Evolutionary conservation across 805 yeast species (phyloP).

Genomic region (Debaryomyces maramus): DNA sequence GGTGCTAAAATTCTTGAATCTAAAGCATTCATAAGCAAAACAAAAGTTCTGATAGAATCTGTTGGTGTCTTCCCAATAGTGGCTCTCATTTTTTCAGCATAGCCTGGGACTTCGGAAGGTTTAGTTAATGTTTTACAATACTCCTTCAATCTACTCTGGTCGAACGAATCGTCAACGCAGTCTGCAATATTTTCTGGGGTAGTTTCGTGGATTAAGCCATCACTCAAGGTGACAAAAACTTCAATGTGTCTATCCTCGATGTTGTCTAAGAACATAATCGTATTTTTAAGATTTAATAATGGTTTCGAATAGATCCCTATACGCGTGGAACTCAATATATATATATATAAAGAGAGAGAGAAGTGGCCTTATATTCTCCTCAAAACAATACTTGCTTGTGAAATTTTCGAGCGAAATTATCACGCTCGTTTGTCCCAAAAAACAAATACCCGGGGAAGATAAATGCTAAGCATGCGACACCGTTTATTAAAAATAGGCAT

Average conservation of each 20-base stretch:
- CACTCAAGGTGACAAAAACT: conserved; percentile 29
- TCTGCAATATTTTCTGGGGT: conserved; percentile 27
- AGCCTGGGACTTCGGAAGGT: conserved; percentile 32
- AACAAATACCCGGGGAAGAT: too few species aligned
- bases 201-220: conserved; percentile 35
- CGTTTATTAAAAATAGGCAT: too few species aligned
- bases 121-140: conserved; percentile 24
- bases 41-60: conserved; percentile 21
- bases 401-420: too few species aligned
- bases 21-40: conserved; percentile 24
- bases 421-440: too few species aligned
- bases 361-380: too few species aligned
- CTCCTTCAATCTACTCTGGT: conserved; percentile 27
- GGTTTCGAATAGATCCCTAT: too few species aligned
- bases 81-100: conserved; percentile 16
- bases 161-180: conserved; percentile 24
- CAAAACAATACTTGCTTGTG: too few species aligned
- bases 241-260: conserved; percentile 25
- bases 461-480: too few species aligned
- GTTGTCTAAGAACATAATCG: conserved; percentile 6
- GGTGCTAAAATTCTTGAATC: conserved; percentile 34
- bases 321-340: too few species aligned
- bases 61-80: conserved; percentile 16
- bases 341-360: too few species aligned
- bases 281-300: too few species aligned